Evolutionary conservation across 2,329 filamentous ascomycete genomes (phyloP), one percentile per base, ranked within the genome.

Genomic region (Penicillium sp.): DNA sequence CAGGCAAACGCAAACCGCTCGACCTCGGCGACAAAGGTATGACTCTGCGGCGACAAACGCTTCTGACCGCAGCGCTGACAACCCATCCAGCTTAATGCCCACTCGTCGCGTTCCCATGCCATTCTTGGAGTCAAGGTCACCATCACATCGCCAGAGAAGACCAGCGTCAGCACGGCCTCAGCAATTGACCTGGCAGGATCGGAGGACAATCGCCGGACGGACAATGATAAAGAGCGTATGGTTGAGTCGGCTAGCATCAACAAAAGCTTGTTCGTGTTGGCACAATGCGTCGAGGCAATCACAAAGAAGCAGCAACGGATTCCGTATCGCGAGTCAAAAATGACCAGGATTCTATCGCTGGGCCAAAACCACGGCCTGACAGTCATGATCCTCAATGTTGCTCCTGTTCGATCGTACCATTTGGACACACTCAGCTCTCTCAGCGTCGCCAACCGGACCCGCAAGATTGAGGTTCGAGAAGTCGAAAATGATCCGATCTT

Each of bases 161-260:
- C 76, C 14, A 79, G 75, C 43, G 76, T 89, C 55, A 94, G 87
- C 68, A 92, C 84, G 2, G 88, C 85, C 10, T 95, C 86, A 2
- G 89, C 88, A 56, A 96, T 96, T 62, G 90, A 96, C 66, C 73
- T 96, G 53, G 90, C 90, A 39, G 90, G 90, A 27, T 95, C 89
- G 1, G 92, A 96, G 65, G 90, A 96, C 64, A 96, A 96, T 61
- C 77, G 90, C 32, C 75, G 90, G 33, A 96, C 90, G 0, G 90
- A 95, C 35, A 96, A 96, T 62, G 87, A 82, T 54, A 92, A 89
- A 61, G 88, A 95, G 62, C 77, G 90, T 16, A 72, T 96, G 60
- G 78, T 95, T n/a, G 90, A 96, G 65, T 95, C 88, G 26, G 88
- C 90, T 0, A 90, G 86, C 56, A 96, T 96, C 71, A 96, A 96